Evolutionary conservation across 2,329 filamentous ascomycete species (phyloP).

Genomic region (Exophiala sideris): DNA sequence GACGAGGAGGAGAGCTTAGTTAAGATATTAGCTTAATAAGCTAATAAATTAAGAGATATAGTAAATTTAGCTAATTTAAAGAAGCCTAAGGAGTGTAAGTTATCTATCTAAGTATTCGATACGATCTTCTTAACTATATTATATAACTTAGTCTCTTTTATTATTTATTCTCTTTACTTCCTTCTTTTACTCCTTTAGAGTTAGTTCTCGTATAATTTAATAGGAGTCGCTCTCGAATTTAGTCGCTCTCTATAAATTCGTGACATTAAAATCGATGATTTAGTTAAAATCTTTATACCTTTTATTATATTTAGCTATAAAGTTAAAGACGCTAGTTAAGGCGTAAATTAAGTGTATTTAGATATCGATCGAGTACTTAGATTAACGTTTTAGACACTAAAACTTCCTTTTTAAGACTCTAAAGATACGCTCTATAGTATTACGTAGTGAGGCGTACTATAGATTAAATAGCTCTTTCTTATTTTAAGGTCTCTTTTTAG

Average conservation of each 20-base stretch:
- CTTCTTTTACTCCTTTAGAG: not conserved
- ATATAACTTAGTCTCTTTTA: not conserved
- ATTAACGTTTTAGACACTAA: not conserved
- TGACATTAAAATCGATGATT: not conserved
- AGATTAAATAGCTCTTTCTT: not conserved
- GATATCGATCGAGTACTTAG: not conserved
- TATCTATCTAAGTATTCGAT: not conserved
- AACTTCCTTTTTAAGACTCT: not conserved
- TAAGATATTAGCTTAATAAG: not conserved
- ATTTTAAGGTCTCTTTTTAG: not conserved
- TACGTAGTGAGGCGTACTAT: not conserved
- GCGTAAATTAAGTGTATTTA: not conserved
- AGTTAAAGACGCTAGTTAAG: not conserved
- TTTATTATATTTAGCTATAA: not conserved
- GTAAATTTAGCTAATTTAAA: not conserved
- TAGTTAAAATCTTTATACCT: not conserved
- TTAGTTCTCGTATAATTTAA: not conserved
- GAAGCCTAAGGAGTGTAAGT: not conserved
- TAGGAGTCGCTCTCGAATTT: not conserved
- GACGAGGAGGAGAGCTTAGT: not conserved
- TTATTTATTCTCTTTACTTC: not conserved
- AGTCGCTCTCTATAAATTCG: not conserved
- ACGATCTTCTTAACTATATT: not conserved
- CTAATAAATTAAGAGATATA: not conserved
- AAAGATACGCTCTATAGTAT: not conserved